A percentile compares a stretch with the other conserved stretches of the same genome.
Conservation (phyloP, 768 basidiomycete species). For the Mycena latifolia region DNA sequence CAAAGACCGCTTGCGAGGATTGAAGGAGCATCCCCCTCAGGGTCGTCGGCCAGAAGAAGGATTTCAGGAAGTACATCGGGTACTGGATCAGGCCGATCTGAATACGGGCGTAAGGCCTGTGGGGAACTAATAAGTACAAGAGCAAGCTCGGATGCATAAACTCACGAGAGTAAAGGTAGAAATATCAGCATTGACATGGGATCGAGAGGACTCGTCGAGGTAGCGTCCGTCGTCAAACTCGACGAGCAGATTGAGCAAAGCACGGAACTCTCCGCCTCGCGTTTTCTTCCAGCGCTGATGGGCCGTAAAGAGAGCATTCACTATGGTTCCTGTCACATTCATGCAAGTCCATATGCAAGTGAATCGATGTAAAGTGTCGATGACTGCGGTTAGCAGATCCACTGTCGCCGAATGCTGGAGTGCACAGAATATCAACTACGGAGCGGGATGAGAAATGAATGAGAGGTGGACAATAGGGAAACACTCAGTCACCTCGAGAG, state of each 20-base stretch:
- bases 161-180: constrained; percentile 72
- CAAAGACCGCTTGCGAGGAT: constrained; percentile 82
- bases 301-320: constrained; percentile 69
- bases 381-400: constrained; percentile 69
- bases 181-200: constrained; percentile 72
- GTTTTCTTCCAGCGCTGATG: constrained; percentile 71
- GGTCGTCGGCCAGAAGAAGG: constrained; percentile 70
- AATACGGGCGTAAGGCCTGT: constrained; percentile 63
- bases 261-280: constrained; percentile 74
- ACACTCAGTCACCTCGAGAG: constrained; percentile 70
- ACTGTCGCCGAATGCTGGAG: constrained; percentile 65
- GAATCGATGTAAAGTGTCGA: constrained; percentile 81
- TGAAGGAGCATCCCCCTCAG: constrained; percentile 70
- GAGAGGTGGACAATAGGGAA: constrained; percentile 9
- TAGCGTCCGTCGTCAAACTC: constrained; percentile 74
- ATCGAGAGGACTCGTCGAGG: constrained; percentile 66
- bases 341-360: constrained; percentile 84
- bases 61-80: constrained; percentile 73
- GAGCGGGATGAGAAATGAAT: constrained; percentile 6
- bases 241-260: constrained; percentile 71
- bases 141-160: constrained; percentile 13
- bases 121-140: background rate
- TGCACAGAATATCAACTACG: constrained; percentile 64
- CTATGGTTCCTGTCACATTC: constrained; percentile 68
- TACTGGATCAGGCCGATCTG: constrained; percentile 53